Conservation (phyloP, 768 basidiomycete species). For the Exsudoporus frostii region DNA sequence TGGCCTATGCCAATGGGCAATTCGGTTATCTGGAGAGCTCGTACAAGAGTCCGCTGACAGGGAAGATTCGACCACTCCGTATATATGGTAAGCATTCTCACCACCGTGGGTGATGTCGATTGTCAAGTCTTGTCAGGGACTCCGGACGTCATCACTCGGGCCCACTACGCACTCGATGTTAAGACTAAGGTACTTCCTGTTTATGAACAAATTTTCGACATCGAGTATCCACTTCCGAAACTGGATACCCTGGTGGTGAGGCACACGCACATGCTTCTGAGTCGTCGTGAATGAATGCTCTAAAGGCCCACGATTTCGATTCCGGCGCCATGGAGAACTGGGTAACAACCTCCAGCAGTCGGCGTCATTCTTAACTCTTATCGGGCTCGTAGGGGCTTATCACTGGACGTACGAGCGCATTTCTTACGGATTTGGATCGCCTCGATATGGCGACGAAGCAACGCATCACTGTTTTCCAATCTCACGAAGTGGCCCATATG, state of each 20-base stretch:
- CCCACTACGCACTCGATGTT: slow-evolving; percentile 84
- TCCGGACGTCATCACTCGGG: slow-evolving; percentile 76
- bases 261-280: slow-evolving; percentile 1
- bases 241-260: slow-evolving; percentile 85
- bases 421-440: slow-evolving; percentile 75
- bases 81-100: slow-evolving; percentile 62
- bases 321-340: slow-evolving; percentile 94
- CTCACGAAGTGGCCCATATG: slow-evolving; percentile 87
- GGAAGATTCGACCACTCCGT: slow-evolving; percentile 76
- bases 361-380: slow-evolving; percentile 2
- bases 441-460: slow-evolving; percentile 74
- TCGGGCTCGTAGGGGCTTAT: slow-evolving; percentile 64
- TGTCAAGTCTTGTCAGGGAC: slow-evolving; percentile 51
- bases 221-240: slow-evolving; percentile 91
- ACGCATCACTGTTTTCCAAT: slow-evolving; percentile 70
- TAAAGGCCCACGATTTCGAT: slow-evolving; percentile 81
- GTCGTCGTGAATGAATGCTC: background rate
- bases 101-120: background rate
- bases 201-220: slow-evolving; percentile 91
- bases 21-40: slow-evolving; percentile 73
- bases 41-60: slow-evolving; percentile 76
- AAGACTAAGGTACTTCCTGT: slow-evolving; percentile 77
- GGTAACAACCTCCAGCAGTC: slow-evolving; percentile 33
- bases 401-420: slow-evolving; percentile 80
- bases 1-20: slow-evolving; percentile 80